These are phyloP conservation scores for Rhodotorula sp. DNA, from an alignment of 1,284 basidiomycete genomes.

Conservation along the genomic window DNA sequence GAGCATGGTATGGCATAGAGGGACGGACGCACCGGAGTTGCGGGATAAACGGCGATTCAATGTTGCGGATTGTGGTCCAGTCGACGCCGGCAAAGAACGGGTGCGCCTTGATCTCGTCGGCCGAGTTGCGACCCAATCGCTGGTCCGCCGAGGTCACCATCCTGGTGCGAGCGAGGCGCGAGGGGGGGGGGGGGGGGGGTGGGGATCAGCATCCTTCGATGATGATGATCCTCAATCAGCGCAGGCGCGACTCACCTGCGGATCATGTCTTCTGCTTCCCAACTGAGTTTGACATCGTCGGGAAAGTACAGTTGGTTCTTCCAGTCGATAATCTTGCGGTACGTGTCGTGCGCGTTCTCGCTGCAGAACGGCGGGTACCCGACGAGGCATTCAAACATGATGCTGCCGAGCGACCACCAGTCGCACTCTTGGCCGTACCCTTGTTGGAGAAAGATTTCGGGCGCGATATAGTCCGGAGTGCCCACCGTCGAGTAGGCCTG, in stretches of 20 bases:
- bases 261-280: conserved; percentile 89
- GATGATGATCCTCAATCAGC: background rate
- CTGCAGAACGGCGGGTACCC: conserved; percentile 51
- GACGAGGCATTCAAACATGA: conserved; percentile 98
- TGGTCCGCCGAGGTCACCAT: conserved; percentile 81
- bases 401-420: conserved; percentile 62
- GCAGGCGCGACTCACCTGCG: conserved; percentile 56
- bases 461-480: conserved; percentile 98
- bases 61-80: conserved; percentile 84
- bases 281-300: conserved; percentile 89
- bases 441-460: conserved; percentile 95
- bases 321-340: conserved; percentile 98
- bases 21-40: conserved; percentile 62
- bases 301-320: conserved; percentile 86
- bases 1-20: background rate
- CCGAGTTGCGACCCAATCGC: conserved; percentile 61
- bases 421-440: conserved; percentile 86
- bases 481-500: conserved; percentile 98
- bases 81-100: conserved; percentile 97
- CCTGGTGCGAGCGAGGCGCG: conserved; percentile 42
- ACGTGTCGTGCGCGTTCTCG: conserved; percentile 95
- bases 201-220: background rate
- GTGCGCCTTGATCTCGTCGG: conserved; percentile 88
- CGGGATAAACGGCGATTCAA: conserved; percentile 94
- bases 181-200: no score